Evolutionary conservation across 2,329 filamentous ascomycete genomes (phyloP), one percentile per base, ranked within the genome.

Genomic region (Sporothrix pallida): DNA sequence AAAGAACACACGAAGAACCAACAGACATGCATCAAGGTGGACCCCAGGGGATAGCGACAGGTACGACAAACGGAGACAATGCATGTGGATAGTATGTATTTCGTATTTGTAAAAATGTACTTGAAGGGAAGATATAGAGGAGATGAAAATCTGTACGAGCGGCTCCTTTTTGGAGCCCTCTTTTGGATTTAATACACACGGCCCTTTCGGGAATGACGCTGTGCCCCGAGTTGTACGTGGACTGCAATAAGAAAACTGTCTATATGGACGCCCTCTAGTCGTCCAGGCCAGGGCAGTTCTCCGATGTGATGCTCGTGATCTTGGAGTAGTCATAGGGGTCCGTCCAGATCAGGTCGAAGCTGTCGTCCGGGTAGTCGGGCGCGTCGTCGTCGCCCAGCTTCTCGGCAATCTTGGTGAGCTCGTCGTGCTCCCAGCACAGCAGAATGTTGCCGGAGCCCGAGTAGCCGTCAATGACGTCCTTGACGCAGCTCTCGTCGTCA

Each of bases 311-410:
- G 0, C 79, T 77, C 0, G 83, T 84, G 69, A 90, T 85, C 17
- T 79, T 75, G 1, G 76, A 79, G 77, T 89, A 90, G 3, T 85
- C 83, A 1, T 81, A 81, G 2, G 87, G 86, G 75, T 87, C 83
- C 0, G 85, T 88, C 88, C 88, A 90, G 75, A 90, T 89, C 17
- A 88, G 76, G 76, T 90, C 82, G 70, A 82, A 90, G 1, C 82
- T 79, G 73, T 85, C 82, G 74, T 83, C 81, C 0, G 87, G 87
- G 77, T 90, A 90, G 5, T 80, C 78, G 0, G 85, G 84, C 0
- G 85, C 83, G 76, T 87, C 77, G 8, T 83, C 78, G 72, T 84
- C 86, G 0, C 89, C 89, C 20, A 91, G 78, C 17, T 81, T 80
- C 75, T 86, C 76, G 1, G 83, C 85, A 76, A 91, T 87, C 75